A percentile compares a stretch with the other conserved stretches of the same genome.
Evolutionary conservation across 1,139 yeast genomes (phyloP).

Genomic region (Yamadazyma songkhlaensis): DNA sequence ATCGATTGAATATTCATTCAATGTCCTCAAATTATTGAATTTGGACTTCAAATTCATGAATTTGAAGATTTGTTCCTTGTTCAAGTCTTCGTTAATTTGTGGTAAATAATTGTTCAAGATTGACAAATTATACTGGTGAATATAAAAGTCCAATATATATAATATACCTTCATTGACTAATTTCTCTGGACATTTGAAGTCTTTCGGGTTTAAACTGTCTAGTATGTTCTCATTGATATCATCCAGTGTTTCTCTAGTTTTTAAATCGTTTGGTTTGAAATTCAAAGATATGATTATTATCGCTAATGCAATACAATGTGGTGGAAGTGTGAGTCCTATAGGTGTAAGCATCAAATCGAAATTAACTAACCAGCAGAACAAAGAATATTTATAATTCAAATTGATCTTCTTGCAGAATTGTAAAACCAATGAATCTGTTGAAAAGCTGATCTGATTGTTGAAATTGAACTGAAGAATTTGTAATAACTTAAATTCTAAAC

Average conservation of each 20-base stretch:
- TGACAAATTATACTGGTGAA: slow-evolving; percentile 45
- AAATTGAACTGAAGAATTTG: slow-evolving; percentile 79
- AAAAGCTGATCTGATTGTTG: slow-evolving; percentile 47
- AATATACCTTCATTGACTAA: slow-evolving; percentile 60
- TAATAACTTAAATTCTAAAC: slow-evolving; percentile 66
- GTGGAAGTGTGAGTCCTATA: slow-evolving; percentile 67
- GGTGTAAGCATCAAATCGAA: slow-evolving; percentile 77
- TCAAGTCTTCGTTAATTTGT: slow-evolving; percentile 28
- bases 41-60: slow-evolving; percentile 47
- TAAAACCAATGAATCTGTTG: slow-evolving; percentile 66
- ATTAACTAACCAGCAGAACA: slow-evolving; percentile 71
- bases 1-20: slow-evolving; percentile 37
- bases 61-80: slow-evolving; percentile 46
- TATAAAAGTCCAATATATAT: slow-evolving; percentile 60
- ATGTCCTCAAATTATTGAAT: slow-evolving; percentile 39
- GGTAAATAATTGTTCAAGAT: slow-evolving; percentile 31
- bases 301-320: slow-evolving; percentile 78
- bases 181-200: slow-evolving; percentile 47
- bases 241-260: slow-evolving; percentile 25
- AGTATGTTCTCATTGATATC: slow-evolving; percentile 16
- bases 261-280: slow-evolving; percentile 37
- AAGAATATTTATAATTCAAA: slow-evolving; percentile 44
- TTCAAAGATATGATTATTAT: slow-evolving; percentile 45
- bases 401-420: slow-evolving; percentile 60
- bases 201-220: slow-evolving; percentile 31